phyloP scores from a whole-genome alignment of 2,329 filamentous ascomycete species.

The Colletotrichum acutatum region DNA sequence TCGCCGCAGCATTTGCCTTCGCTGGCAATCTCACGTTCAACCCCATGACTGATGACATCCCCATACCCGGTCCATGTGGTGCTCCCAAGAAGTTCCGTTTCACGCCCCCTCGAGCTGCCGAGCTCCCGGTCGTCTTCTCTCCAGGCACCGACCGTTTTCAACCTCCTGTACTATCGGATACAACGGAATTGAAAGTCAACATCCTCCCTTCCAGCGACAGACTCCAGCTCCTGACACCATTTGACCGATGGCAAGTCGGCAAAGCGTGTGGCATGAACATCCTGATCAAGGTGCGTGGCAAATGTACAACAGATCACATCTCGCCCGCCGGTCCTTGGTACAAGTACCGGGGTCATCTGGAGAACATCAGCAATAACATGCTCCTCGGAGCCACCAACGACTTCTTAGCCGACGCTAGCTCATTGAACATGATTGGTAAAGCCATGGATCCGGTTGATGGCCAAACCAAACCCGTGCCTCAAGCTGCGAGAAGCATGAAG shows the following conservation, averaged over 20 bases:
- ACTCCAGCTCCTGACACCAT: conserved; percentile 43
- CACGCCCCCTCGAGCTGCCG: conserved; percentile 40
- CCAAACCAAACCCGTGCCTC: conserved; percentile 40
- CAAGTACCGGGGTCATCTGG: conserved; percentile 50
- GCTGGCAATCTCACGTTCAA: conserved; percentile 50
- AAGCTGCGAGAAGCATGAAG: conserved; percentile 42
- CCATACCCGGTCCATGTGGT: neutral
- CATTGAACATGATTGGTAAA: conserved; percentile 40
- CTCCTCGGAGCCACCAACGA: conserved; percentile 47
- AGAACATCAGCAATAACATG: conserved; percentile 51
- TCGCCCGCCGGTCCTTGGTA: conserved; percentile 51
- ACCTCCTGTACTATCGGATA: conserved; percentile 37
- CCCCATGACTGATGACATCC: conserved; percentile 41
- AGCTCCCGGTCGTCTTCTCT: conserved; percentile 41
- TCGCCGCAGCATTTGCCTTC: conserved; percentile 55
- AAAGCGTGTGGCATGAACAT: conserved; percentile 40
- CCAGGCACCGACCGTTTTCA: conserved; percentile 42
- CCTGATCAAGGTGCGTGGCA: conserved; percentile 48
- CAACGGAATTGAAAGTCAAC: conserved; percentile 38
- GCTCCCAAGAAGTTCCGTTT: conserved; percentile 40
- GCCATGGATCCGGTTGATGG: conserved; percentile 39
- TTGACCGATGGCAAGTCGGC: conserved; percentile 41
- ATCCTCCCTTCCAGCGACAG: conserved; percentile 44
- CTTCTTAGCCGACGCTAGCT: conserved; percentile 40
- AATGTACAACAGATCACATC: conserved; percentile 53